Percentiles rank a stretch among this genome's conserved stretches.
Evolutionary conservation across 192 early-diverging fungal genomes (phyloP).

Genomic region (Linnemannia exigua): DNA sequence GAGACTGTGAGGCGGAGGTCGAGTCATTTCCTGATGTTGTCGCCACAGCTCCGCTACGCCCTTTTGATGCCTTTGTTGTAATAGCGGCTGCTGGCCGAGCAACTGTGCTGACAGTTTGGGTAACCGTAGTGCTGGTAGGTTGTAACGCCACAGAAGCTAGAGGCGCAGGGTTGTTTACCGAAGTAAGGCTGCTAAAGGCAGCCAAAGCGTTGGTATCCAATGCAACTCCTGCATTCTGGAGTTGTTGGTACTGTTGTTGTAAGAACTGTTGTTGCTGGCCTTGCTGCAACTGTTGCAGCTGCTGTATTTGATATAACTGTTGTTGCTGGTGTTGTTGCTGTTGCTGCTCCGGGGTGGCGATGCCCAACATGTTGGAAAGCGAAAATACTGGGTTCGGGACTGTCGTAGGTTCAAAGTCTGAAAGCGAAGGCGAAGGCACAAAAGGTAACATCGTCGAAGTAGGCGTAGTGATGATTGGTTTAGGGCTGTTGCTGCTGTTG

Average conservation of each 20-base stretch:
- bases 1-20: slow-evolving; percentile 18
- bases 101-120: not conserved
- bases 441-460: not conserved
- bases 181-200: not conserved
- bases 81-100: not conserved
- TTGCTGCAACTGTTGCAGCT: slow-evolving; percentile 9
- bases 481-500: not conserved
- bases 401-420: not conserved
- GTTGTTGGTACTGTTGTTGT: slow-evolving; percentile 11
- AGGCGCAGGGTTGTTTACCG: not conserved
- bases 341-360: not conserved
- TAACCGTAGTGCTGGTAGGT: not conserved
- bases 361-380: not conserved
- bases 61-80: not conserved
- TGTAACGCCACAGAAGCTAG: not conserved
- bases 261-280: slow-evolving; percentile 13
- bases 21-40: not conserved
- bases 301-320: slow-evolving; percentile 5
- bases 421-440: slow-evolving; percentile 19
- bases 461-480: slow-evolving; percentile 32
- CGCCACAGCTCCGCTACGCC: not conserved
- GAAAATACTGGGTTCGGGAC: not conserved
- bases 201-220: slow-evolving; percentile 3
- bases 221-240: slow-evolving; percentile 18
- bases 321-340: slow-evolving; percentile 23